Evolutionary conservation across 176 grass and related monocot genomes (phyloP).

Genomic region (Oryza meridionalis): DNA sequence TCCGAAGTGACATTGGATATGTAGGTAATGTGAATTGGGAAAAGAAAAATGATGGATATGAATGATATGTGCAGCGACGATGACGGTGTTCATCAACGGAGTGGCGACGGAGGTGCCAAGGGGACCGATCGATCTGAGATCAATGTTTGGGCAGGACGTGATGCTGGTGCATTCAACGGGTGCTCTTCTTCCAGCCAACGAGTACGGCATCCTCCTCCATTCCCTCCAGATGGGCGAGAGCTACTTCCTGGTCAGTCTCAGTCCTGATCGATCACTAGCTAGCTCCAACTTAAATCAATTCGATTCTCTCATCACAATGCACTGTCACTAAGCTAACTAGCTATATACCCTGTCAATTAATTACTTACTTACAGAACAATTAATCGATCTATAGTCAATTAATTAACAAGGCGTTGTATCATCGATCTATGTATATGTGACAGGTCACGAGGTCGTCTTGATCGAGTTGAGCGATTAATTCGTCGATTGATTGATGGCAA

Average conservation of each 20-base stretch:
- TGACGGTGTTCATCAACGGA: constrained; percentile 95
- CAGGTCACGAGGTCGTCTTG: constrained; percentile 52
- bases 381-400: not conserved
- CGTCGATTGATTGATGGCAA: not conserved
- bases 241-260: constrained; percentile 75
- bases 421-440: not conserved
- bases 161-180: constrained; percentile 76
- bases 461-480: not conserved
- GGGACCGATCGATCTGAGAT: constrained; percentile 75
- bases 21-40: not conserved
- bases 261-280: too few species aligned
- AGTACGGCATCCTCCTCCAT: constrained; percentile 74
- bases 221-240: constrained; percentile 91
- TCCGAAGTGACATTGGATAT: not conserved
- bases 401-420: not conserved
- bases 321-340: too few species aligned
- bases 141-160: constrained; percentile 81
- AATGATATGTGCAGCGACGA: constrained; percentile 40
- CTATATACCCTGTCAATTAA: too few species aligned
- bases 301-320: too few species aligned
- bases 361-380: too few species aligned
- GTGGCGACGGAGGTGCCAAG: constrained; percentile 73
- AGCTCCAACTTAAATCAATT: too few species aligned
- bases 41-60: too few species aligned
- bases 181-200: constrained; percentile 71